Conservation (phyloP, 75 land plant species). For the Cryptomeria japonica region DNA sequence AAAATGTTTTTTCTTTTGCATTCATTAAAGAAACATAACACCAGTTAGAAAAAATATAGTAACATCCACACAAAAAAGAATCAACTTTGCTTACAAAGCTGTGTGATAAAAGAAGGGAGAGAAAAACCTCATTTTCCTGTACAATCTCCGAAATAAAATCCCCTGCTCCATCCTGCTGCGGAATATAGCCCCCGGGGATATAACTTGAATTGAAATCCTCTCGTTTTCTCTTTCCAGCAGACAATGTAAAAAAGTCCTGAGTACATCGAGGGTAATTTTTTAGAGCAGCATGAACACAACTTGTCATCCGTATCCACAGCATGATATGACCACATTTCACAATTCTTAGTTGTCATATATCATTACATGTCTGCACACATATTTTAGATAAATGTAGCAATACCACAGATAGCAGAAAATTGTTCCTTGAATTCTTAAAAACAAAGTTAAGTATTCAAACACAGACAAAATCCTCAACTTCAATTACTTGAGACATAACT, state of each 20-base stretch:
- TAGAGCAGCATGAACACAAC: not conserved
- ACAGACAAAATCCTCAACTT: not conserved
- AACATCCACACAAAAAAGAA: not conserved
- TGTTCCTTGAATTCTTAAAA: not conserved
- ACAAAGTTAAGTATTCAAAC: not conserved
- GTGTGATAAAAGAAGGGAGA: not conserved
- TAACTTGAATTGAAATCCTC: constrained; percentile 50
- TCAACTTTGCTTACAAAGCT: not conserved
- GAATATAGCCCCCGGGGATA: constrained; percentile 55
- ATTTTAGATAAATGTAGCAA: not conserved
- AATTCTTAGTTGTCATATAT: not conserved
- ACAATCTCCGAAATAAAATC: constrained; percentile 30
- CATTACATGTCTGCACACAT: not conserved
- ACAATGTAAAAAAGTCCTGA: constrained; percentile 70
- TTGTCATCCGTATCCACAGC: not conserved
- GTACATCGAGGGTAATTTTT: constrained; percentile 1
- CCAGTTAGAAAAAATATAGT: not conserved
- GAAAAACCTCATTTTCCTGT: constrained; percentile 13
- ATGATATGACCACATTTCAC: not conserved
- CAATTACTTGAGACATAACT: not conserved
- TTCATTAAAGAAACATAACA: not conserved
- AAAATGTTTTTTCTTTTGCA: too few species aligned
- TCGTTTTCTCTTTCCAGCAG: constrained; percentile 73
- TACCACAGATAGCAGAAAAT: not conserved
- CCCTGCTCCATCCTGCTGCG: constrained; percentile 85